Evolutionary conservation across 345 rosid species (phyloP).

Genomic region (Chamaenerion angustifolium): DNA sequence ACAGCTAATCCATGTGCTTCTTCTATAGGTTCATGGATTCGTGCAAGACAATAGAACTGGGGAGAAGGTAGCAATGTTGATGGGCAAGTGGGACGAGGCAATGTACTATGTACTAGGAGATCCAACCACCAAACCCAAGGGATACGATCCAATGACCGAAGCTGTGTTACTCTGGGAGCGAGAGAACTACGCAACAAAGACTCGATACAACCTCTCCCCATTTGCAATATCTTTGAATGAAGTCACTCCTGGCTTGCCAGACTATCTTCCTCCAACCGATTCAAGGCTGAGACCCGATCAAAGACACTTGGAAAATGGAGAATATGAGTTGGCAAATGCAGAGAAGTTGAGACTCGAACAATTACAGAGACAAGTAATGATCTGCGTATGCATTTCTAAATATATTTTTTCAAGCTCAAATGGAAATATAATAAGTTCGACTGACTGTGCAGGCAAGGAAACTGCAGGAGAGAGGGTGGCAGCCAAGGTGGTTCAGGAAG

Average conservation of each 20-base stretch:
- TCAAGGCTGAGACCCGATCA: conserved; percentile 97
- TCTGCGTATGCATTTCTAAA: conserved; percentile 2
- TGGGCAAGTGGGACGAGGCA: conserved; percentile 99
- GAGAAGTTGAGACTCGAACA: conserved; percentile 95
- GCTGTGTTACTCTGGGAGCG: conserved; percentile 93
- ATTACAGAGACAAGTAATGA: conserved; percentile 84
- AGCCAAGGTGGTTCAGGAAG: conserved; percentile 77
- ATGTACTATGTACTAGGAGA: conserved; percentile 90
- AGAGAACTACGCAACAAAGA: conserved; percentile 54
- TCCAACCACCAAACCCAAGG: conserved; percentile 79
- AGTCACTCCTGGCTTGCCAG: conserved; percentile 57
- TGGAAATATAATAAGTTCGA: background rate
- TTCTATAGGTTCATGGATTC: conserved; percentile 94
- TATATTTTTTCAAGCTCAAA: background rate
- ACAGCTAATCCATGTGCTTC: background rate
- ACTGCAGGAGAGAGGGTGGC: conserved; percentile 98
- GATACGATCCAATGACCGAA: conserved; percentile 94
- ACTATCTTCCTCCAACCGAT: conserved; percentile 87
- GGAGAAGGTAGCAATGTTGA: conserved; percentile 87
- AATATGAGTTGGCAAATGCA: conserved; percentile 82
- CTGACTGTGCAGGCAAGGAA: conserved; percentile 62
- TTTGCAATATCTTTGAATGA: conserved; percentile 90
- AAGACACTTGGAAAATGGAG: conserved; percentile 87
- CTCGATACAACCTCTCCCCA: conserved; percentile 89
- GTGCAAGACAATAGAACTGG: conserved; percentile 92